Conservation (phyloP, 2,329 filamentous ascomycete species). For the Phaeosphaeria sp. region DNA sequence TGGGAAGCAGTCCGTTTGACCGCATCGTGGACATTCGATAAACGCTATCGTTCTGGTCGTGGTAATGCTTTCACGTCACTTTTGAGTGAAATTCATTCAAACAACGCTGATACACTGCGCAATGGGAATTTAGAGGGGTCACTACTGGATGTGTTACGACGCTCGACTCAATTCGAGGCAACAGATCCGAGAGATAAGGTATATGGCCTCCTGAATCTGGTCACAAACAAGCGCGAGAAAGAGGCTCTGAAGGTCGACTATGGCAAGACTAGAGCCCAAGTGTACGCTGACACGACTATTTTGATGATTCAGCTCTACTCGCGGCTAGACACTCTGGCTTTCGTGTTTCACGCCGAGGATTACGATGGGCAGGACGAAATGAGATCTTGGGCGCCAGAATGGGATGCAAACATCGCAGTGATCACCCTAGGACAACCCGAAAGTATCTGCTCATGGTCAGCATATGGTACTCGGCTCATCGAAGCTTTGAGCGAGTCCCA, state of each 20-base stretch:
- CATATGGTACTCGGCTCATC: background rate
- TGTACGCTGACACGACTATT: conserved; percentile 1
- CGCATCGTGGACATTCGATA: conserved; percentile 1
- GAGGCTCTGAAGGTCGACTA: conserved; percentile 4
- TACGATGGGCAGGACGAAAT: background rate
- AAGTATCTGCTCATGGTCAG: background rate
- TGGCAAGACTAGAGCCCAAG: background rate
- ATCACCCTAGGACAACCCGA: background rate
- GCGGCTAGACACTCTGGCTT: background rate
- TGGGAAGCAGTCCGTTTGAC: conserved; percentile 3
- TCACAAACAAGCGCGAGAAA: background rate
- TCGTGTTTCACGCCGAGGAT: background rate
- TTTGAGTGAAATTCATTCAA: background rate
- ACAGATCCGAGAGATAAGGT: conserved; percentile 14
- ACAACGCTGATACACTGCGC: background rate
- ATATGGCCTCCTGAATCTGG: conserved; percentile 8
- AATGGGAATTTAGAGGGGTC: background rate
- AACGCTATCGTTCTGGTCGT: background rate
- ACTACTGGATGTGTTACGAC: background rate
- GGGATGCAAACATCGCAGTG: background rate
- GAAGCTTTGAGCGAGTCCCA: background rate
- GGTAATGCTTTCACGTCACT: background rate
- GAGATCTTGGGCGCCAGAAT: conserved; percentile 4
- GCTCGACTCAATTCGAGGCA: background rate
- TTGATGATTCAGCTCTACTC: background rate